A percentile compares a stretch with the other conserved stretches of the same genome.
Conservation (phyloP, 2,329 filamentous ascomycete species). For the Achaetomium macrosporum region DNA sequence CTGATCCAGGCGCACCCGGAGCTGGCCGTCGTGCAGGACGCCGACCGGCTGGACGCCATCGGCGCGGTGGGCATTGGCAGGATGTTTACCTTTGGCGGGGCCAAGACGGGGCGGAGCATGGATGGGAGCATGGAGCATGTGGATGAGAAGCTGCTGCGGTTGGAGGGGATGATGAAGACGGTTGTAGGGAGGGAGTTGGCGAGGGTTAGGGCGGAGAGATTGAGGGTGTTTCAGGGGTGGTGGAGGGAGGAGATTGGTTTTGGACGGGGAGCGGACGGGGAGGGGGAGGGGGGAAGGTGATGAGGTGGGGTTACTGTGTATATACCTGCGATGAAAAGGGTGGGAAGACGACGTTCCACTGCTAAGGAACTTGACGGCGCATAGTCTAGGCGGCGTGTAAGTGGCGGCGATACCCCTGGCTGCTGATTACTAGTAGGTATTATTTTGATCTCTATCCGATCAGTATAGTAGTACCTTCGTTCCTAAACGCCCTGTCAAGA, state of each 20-base stretch:
- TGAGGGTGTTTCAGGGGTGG: slow-evolving; percentile 51
- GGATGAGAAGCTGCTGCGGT: slow-evolving; percentile 63
- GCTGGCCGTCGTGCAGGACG: slow-evolving; percentile 82
- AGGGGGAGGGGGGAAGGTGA: not conserved
- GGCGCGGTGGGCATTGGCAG: slow-evolving; percentile 80
- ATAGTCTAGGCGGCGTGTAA: too few species aligned
- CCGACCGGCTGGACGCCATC: slow-evolving; percentile 85
- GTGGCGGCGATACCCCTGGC: too few species aligned
- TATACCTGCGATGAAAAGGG: too few species aligned
- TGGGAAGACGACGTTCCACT: too few species aligned
- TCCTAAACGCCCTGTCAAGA: too few species aligned
- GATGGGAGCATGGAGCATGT: slow-evolving; percentile 67
- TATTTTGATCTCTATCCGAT: too few species aligned
- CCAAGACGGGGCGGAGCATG: slow-evolving; percentile 49
- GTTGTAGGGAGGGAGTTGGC: slow-evolving; percentile 48
- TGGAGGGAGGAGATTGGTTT: slow-evolving; percentile 46
- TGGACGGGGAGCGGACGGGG: slow-evolving; percentile 8
- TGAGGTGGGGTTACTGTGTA: not conserved
- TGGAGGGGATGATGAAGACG: slow-evolving; percentile 63
- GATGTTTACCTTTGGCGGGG: slow-evolving; percentile 70
- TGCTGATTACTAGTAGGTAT: too few species aligned
- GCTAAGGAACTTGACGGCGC: too few species aligned
- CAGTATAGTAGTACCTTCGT: too few species aligned
- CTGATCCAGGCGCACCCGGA: slow-evolving; percentile 66
- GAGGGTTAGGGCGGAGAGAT: slow-evolving; percentile 45